A percentile compares a stretch with the other conserved stretches of the same genome.
These are phyloP conservation scores for Escovopsis sp. DNA, from an alignment of 2,329 filamentous ascomycete species.

Conservation along the genomic window DNA sequence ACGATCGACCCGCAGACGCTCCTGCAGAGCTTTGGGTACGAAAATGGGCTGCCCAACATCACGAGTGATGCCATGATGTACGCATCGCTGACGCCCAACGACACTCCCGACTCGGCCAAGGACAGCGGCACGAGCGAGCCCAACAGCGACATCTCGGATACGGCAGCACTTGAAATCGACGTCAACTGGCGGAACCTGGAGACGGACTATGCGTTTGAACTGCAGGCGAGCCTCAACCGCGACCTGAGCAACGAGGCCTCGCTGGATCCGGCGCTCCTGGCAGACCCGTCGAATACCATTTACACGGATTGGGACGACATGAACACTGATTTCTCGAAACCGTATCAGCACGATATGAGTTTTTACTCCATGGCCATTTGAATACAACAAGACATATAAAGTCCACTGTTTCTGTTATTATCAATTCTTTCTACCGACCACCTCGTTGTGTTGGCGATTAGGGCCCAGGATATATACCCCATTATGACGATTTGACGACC, in stretches of 20 bases:
- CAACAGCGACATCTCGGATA: conserved; percentile 47
- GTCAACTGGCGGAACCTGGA: conserved; percentile 37
- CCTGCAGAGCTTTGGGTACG: conserved; percentile 20
- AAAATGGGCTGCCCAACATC: conserved; percentile 25
- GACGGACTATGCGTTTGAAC: conserved; percentile 14
- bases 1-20: conserved; percentile 37
- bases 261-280: conserved; percentile 16
- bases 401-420: neutral
- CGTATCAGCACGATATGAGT: conserved; percentile 35
- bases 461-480: conserved; percentile 18
- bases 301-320: conserved; percentile 35
- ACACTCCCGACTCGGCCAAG: conserved; percentile 50
- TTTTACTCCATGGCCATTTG: conserved; percentile 20
- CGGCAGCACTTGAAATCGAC: conserved; percentile 37
- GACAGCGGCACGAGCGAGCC: conserved; percentile 45
- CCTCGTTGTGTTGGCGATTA: conserved; percentile 6
- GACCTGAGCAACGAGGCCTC: conserved; percentile 23
- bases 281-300: conserved; percentile 11
- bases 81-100: conserved; percentile 42
- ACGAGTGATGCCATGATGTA: conserved; percentile 40
- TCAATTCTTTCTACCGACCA: conserved; percentile 3
- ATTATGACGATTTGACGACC: no score
- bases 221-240: conserved; percentile 15
- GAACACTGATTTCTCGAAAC: conserved; percentile 34
- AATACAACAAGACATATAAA: neutral